Conservation (phyloP, 2,329 filamentous ascomycete genomes). For the Triangularia verruculosa region DNA sequence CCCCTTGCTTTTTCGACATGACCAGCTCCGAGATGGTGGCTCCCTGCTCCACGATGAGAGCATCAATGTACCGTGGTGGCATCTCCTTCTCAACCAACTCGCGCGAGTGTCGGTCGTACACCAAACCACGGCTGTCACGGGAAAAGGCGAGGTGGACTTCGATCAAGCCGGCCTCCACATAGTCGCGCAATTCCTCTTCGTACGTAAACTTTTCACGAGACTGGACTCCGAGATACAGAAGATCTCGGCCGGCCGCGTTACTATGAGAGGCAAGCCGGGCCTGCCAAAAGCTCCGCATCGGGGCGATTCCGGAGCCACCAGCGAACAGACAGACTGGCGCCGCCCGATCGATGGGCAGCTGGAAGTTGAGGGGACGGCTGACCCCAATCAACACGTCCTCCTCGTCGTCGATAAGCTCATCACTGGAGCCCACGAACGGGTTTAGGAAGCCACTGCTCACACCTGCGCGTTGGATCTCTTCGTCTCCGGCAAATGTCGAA, state of each 20-base stretch:
- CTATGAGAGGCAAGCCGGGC: slow-evolving; percentile 36
- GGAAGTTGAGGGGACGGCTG: slow-evolving; percentile 50
- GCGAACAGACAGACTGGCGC: slow-evolving; percentile 53
- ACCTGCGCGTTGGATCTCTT: slow-evolving; percentile 39
- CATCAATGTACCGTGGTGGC: slow-evolving; percentile 51
- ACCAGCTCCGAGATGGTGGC: slow-evolving; percentile 51
- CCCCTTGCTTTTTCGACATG: slow-evolving; percentile 55
- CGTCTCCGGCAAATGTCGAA: slow-evolving; percentile 38
- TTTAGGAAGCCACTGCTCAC: slow-evolving; percentile 56
- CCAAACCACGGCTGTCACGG: slow-evolving; percentile 46
- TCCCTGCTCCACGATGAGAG: slow-evolving; percentile 50
- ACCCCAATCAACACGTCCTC: slow-evolving; percentile 52
- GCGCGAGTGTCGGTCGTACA: slow-evolving; percentile 39
- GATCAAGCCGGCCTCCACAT: slow-evolving; percentile 46
- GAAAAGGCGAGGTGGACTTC: slow-evolving; percentile 54
- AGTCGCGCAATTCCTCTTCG: slow-evolving; percentile 46
- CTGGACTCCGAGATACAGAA: slow-evolving; percentile 52
- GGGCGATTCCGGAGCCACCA: slow-evolving; percentile 52
- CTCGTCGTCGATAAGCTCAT: slow-evolving; percentile 39
- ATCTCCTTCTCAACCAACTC: slow-evolving; percentile 50
- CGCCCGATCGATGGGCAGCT: slow-evolving; percentile 48
- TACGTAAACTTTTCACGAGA: slow-evolving; percentile 52
- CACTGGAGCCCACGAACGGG: slow-evolving; percentile 39
- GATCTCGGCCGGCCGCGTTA: slow-evolving; percentile 42
- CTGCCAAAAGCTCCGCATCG: slow-evolving; percentile 55